A percentile compares a stretch with the other conserved stretches of the same genome.
These are phyloP conservation scores for Exidia glandulosa DNA, from an alignment of 768 basidiomycete genomes.

Conservation along the genomic window DNA sequence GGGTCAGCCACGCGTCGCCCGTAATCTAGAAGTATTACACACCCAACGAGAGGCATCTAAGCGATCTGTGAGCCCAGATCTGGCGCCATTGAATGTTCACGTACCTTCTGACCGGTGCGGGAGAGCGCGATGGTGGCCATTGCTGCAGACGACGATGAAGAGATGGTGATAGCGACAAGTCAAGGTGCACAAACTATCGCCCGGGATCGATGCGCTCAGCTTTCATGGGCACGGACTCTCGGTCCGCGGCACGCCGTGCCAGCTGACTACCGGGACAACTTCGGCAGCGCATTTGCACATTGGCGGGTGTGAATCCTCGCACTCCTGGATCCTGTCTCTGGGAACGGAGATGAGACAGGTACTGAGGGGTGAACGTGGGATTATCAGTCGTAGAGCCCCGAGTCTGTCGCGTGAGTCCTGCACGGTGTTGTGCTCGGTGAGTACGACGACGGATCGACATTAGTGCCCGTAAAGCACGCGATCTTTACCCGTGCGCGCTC, in stretches of 20 bases:
- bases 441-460: no score
- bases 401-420: no score
- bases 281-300: no score
- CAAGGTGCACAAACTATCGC: neutral
- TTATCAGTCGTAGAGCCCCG: no score
- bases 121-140: constrained; percentile 48
- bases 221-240: neutral
- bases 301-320: no score
- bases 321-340: no score
- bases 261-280: neutral
- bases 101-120: constrained; percentile 49
- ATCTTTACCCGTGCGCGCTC: neutral
- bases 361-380: no score
- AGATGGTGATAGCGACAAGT: constrained; percentile 4
- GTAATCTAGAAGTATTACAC: constrained; percentile 16
- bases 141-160: constrained; percentile 6
- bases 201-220: neutral
- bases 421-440: no score
- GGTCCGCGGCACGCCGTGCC: neutral
- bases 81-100: constrained; percentile 3
- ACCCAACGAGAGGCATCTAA: constrained; percentile 68
- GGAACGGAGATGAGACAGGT: no score
- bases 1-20: constrained; percentile 4
- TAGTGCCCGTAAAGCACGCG: neutral
- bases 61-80: constrained; percentile 1